These are phyloP conservation scores for Anisodus tanguticus DNA, from an alignment of 257 asterid species.

Conservation along the genomic window DNA sequence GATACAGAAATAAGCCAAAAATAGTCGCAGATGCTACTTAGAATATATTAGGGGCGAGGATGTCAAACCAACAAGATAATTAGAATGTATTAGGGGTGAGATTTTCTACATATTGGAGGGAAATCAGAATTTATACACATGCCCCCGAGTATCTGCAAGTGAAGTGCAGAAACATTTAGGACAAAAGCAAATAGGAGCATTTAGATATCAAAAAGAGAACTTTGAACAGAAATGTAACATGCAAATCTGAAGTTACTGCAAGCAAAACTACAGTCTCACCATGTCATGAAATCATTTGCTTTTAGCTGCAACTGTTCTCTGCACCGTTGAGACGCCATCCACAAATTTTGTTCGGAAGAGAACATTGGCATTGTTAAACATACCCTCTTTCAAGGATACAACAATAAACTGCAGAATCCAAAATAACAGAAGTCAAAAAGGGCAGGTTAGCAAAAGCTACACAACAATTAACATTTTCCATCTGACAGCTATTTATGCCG, in stretches of 20 bases:
- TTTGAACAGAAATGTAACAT: neutral
- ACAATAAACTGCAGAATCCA: constrained; percentile 78
- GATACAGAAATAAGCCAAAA: constrained; percentile 9
- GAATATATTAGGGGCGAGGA: neutral
- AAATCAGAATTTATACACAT: neutral
- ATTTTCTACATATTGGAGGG: constrained; percentile 25
- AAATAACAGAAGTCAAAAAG: neutral
- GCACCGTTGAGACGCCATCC: constrained; percentile 97
- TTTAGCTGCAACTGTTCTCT: constrained; percentile 71
- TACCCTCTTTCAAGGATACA: constrained; percentile 94
- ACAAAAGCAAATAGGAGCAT: neutral
- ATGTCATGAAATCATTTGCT: constrained; percentile 50
- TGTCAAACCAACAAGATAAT: neutral
- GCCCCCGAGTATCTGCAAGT: neutral
- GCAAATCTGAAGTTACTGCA: constrained; percentile 4
- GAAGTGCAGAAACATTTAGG: neutral
- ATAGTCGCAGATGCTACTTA: neutral
- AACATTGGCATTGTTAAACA: constrained; percentile 94
- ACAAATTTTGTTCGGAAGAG: constrained; percentile 95
- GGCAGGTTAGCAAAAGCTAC: constrained; percentile 27
- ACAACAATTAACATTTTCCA: neutral
- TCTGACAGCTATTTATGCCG: neutral
- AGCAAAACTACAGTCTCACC: neutral
- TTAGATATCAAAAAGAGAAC: neutral
- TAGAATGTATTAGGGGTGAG: neutral